Percentiles rank a stretch among this genome's conserved stretches.
Evolutionary conservation across 1,284 basidiomycete species (phyloP).

Genomic region (Boletus sp.): DNA sequence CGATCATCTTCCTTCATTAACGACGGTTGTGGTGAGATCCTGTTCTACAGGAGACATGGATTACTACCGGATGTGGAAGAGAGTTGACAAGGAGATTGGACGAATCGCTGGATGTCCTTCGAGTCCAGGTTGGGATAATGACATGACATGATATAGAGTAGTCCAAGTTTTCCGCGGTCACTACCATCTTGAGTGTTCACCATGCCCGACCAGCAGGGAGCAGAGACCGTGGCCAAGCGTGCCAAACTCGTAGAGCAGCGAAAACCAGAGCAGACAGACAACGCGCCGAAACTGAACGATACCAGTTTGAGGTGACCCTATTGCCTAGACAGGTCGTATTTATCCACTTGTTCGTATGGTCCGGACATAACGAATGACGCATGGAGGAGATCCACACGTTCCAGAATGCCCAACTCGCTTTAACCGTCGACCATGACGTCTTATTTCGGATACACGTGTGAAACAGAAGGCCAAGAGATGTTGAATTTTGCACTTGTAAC

Average conservation of each 20-base stretch:
- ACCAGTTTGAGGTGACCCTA: constrained; percentile 48
- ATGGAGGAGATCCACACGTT: constrained; percentile 46
- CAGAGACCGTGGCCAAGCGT: constrained; percentile 90
- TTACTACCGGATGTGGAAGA: background rate
- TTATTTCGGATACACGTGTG: constrained; percentile 58
- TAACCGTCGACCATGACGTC: constrained; percentile 53
- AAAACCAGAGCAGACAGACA: constrained; percentile 69
- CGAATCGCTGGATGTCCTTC: background rate
- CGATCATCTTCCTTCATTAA: background rate
- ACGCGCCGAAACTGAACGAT: constrained; percentile 53
- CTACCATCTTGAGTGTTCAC: background rate
- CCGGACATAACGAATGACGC: constrained; percentile 55
- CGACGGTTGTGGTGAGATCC: background rate
- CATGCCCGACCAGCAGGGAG: constrained; percentile 55
- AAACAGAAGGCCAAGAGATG: constrained; percentile 70
- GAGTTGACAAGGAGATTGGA: background rate
- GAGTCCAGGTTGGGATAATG: background rate
- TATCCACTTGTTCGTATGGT: constrained; percentile 42
- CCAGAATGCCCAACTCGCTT: constrained; percentile 39
- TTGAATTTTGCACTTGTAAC: constrained; percentile 79
- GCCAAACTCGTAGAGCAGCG: constrained; percentile 79
- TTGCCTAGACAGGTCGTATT: background rate
- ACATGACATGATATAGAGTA: background rate
- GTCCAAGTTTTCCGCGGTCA: constrained; percentile 21
- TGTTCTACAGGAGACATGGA: background rate